phyloP scores from a whole-genome alignment of 2,329 filamentous ascomycete genomes.

The Davidsoniella neocaledoniae region DNA sequence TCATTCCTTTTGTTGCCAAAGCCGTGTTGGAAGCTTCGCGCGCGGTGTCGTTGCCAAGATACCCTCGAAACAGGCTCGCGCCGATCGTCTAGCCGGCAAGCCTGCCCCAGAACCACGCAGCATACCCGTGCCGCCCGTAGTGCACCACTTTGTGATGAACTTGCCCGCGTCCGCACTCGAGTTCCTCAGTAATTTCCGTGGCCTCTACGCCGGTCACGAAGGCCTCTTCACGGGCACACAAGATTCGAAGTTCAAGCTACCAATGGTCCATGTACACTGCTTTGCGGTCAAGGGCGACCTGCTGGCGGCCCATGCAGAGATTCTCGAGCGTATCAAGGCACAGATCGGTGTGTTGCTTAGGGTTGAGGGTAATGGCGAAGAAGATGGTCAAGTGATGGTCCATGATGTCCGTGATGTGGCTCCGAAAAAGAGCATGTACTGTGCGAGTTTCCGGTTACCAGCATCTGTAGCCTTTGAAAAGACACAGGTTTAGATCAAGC shows the following conservation, averaged over 20 bases:
- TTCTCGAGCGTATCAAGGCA: slow-evolving; percentile 25
- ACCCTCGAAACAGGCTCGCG: slow-evolving; percentile 23
- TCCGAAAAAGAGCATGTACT: slow-evolving; percentile 93
- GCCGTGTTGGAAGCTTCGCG: slow-evolving; percentile 35
- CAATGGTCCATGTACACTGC: slow-evolving; percentile 85
- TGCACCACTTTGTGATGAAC: slow-evolving; percentile 97
- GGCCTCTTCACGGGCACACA: slow-evolving; percentile 41
- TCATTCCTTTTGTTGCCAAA: slow-evolving; percentile 57
- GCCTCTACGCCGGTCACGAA: slow-evolving; percentile 61
- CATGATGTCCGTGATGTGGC: slow-evolving; percentile 72
- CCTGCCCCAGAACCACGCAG: slow-evolving; percentile 22
- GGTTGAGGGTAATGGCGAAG: slow-evolving; percentile 28
- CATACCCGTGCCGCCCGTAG: slow-evolving; percentile 49
- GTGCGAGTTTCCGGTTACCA: slow-evolving; percentile 78
- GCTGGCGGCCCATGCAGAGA: slow-evolving; percentile 39
- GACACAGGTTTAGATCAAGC: neutral
- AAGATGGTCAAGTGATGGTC: slow-evolving; percentile 35
- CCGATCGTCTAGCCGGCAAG: slow-evolving; percentile 15
- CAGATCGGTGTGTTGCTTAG: slow-evolving; percentile 23
- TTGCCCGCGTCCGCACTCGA: slow-evolving; percentile 77
- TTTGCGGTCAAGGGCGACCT: slow-evolving; percentile 69
- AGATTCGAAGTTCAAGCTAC: slow-evolving; percentile 40
- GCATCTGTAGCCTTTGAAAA: slow-evolving; percentile 60
- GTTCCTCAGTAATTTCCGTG: slow-evolving; percentile 59
- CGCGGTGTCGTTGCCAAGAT: slow-evolving; percentile 37